phyloP scores from a whole-genome alignment of 371 early-diverging fungal genomes.

The Mucor irregularis region DNA sequence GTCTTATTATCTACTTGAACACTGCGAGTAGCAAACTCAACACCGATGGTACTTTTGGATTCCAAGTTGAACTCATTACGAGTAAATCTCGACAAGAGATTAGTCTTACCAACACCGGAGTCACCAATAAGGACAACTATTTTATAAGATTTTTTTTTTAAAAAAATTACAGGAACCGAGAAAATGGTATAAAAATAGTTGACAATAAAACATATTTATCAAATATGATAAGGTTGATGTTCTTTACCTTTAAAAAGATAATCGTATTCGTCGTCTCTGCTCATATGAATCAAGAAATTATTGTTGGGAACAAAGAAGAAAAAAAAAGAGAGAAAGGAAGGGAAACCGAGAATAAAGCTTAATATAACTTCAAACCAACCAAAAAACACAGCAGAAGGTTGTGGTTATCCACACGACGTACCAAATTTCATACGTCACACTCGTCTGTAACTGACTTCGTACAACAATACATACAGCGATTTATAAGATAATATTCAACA shows the following conservation, averaged over 20 bases:
- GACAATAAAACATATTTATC: background rate
- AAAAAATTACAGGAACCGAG: background rate
- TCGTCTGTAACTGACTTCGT: background rate
- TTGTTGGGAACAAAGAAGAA: too few relatives aligned
- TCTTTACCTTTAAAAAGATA: conserved; percentile 34
- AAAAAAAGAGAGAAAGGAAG: background rate
- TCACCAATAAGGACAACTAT: conserved; percentile 99
- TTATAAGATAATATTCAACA: too few relatives aligned
- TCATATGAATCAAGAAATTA: conserved; percentile 13
- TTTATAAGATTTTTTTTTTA: background rate
- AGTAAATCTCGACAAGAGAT: conserved; percentile 96
- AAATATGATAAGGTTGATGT: background rate
- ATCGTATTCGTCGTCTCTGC: conserved; percentile 34
- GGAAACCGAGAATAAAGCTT: background rate
- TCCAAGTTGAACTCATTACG: conserved; percentile 96
- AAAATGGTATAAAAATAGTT: background rate
- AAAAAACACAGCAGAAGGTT: background rate
- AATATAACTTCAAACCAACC: too few relatives aligned
- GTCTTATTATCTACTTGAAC: conserved; percentile 94
- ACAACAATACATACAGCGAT: background rate
- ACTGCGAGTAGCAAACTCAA: conserved; percentile 97
- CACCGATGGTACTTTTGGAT: conserved; percentile 98
- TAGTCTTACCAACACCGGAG: conserved; percentile 99
- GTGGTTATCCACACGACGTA: background rate
- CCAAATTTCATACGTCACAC: background rate